Evolutionary conservation across 2,329 filamentous ascomycete genomes (phyloP).

Genomic region (Coniochaeta ligniaria): DNA sequence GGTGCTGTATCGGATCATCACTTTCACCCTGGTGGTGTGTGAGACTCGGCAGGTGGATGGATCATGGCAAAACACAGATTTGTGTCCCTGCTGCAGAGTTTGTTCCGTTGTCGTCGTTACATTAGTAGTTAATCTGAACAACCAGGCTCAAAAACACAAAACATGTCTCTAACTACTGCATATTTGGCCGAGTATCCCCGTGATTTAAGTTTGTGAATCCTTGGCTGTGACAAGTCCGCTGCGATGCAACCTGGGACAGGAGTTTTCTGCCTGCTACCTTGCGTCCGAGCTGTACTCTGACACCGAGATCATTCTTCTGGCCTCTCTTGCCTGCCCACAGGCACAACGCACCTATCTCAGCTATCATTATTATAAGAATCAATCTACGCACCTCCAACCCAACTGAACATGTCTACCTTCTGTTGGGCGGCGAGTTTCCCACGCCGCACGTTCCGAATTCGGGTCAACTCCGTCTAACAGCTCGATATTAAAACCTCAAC

Average conservation of each 20-base stretch:
- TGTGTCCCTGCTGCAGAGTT: constrained; percentile 6
- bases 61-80: not conserved
- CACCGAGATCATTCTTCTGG: not conserved
- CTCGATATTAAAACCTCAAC: not conserved
- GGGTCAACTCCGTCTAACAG: no score
- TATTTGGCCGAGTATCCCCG: not conserved
- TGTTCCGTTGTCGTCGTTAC: constrained; percentile 21
- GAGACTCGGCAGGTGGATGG: constrained; percentile 2
- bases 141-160: constrained; percentile 8
- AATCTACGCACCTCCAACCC: not conserved
- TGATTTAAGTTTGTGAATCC: not conserved
- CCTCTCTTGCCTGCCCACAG: not conserved
- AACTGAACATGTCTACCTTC: not conserved
- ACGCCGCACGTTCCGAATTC: no score
- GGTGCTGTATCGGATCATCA: not conserved
- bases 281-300: not conserved
- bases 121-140: constrained; percentile 36
- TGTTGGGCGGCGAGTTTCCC: not conserved
- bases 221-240: not conserved
- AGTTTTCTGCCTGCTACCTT: not conserved
- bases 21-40: constrained; percentile 1
- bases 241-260: not conserved
- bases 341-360: not conserved
- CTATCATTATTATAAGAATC: not conserved
- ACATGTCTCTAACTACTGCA: not conserved